Conservation (phyloP, 176 grass and related monocot species). For the Triticum aestivum region IWGSC_CS_RefSeq_v2.1 NC_057811.1:474082347-474082846, state of each 20-base stretch:
- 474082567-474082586: conserved; percentile 33
- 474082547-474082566: not conserved
- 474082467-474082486: conserved; percentile 62
- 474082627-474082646: conserved; percentile 46
- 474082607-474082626: conserved; percentile 52
- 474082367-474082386: conserved; percentile 41
- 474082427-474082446: conserved; percentile 64
- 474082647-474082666: conserved; percentile 71
- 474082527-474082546: conserved; percentile 47
- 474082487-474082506: conserved; percentile 59
- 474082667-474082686: conserved; percentile 58
- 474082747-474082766: conserved; percentile 61
- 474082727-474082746: conserved; percentile 42
- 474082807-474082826: conserved; percentile 55
- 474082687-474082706: conserved; percentile 49
- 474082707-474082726: conserved; percentile 66
- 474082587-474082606: conserved; percentile 48
- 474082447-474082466: conserved; percentile 68
- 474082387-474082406: conserved; percentile 47
- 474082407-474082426: conserved; percentile 66
- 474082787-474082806: conserved; percentile 54
- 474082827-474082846: conserved; percentile 76
- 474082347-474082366: conserved; percentile 57
- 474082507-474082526: conserved; percentile 59
- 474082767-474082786: conserved; percentile 72